Conservation (phyloP, 2,329 filamentous ascomycete genomes). For the Alternaria conjuncta region DNA sequence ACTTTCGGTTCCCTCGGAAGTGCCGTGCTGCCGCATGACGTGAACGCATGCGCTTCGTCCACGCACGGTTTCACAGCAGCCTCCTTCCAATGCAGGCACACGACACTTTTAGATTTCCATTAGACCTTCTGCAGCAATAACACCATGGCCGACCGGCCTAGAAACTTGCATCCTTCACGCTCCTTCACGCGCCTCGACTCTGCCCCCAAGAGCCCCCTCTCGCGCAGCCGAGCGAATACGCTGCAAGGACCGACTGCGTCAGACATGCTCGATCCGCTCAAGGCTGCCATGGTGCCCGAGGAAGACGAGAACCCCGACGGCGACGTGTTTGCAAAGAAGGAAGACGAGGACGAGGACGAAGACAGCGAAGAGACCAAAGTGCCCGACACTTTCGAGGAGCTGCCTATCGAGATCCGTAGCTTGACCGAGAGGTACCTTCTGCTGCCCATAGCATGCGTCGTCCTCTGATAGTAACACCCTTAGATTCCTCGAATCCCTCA, state of each 20-base stretch:
- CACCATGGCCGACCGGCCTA: conserved; percentile 42
- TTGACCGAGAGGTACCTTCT: conserved; percentile 77
- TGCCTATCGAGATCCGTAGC: conserved; percentile 92
- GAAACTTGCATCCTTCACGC: conserved; percentile 51
- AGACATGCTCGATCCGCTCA: conserved; percentile 53
- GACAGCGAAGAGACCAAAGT: conserved; percentile 35
- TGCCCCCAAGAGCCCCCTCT: conserved; percentile 39
- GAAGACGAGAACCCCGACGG: conserved; percentile 42
- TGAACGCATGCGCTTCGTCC: conserved; percentile 27
- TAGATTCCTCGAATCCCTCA: conserved; percentile 90
- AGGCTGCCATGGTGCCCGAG: conserved; percentile 45
- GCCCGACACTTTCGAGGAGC: conserved; percentile 79
- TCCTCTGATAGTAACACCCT: background rate
- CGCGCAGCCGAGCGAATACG: conserved; percentile 55
- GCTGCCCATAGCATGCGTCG: background rate
- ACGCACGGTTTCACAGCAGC: conserved; percentile 26
- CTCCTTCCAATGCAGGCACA: conserved; percentile 34
- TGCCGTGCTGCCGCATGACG: conserved; percentile 36
- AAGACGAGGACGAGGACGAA: conserved; percentile 39
- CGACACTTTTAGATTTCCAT: conserved; percentile 23
- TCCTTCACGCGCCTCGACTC: conserved; percentile 60
- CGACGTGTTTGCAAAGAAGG: conserved; percentile 52
- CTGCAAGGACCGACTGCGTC: conserved; percentile 52
- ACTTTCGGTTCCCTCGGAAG: conserved; percentile 3
- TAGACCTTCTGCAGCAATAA: conserved; percentile 9